A percentile compares a stretch with the other conserved stretches of the same genome.
These are phyloP conservation scores for Babesia sp. DNA, from an alignment of 169 alveolate genomes.

Conservation along the genomic window DNA sequence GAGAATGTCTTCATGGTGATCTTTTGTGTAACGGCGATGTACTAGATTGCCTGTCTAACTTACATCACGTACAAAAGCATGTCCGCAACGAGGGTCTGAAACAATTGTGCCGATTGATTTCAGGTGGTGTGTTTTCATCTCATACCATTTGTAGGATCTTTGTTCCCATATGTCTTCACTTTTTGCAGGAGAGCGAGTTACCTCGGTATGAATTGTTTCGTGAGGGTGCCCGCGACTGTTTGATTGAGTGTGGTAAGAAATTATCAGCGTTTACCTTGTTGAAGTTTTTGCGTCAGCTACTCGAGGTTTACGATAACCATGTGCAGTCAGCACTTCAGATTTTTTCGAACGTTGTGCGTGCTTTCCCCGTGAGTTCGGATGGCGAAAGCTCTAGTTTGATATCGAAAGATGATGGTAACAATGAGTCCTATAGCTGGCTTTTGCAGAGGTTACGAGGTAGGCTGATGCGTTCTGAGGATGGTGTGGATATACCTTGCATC, in stretches of 20 bases:
- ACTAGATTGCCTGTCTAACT: slow-evolving; percentile 19
- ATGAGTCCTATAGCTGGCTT: neutral
- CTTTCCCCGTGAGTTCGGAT: neutral
- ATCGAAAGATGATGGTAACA: neutral
- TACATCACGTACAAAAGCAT: slow-evolving; percentile 45
- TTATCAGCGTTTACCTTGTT: slow-evolving; percentile 12
- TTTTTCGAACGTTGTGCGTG: slow-evolving; percentile 14
- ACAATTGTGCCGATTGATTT: slow-evolving; percentile 18
- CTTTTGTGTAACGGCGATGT: slow-evolving; percentile 28
- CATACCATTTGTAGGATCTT: slow-evolving; percentile 22
- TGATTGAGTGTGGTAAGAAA: slow-evolving; percentile 15
- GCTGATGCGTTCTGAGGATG: slow-evolving; percentile 20
- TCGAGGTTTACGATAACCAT: slow-evolving; percentile 13
- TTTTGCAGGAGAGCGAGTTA: slow-evolving; percentile 22
- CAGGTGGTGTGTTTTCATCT: slow-evolving; percentile 11
- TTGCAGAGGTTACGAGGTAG: slow-evolving; percentile 17
- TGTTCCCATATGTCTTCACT: slow-evolving; percentile 44
- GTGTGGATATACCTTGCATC: slow-evolving; percentile 31
- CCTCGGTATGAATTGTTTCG: slow-evolving; percentile 4
- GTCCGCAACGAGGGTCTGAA: slow-evolving; percentile 43
- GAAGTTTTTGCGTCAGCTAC: slow-evolving; percentile 30
- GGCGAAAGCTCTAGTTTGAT: neutral
- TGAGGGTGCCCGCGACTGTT: slow-evolving; percentile 26
- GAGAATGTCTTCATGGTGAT: slow-evolving; percentile 28
- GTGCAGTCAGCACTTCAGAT: slow-evolving; percentile 11